These are phyloP conservation scores for Aspergillus biplanus DNA, from an alignment of 495 filamentous ascomycete species.

Conservation along the genomic window DNA sequence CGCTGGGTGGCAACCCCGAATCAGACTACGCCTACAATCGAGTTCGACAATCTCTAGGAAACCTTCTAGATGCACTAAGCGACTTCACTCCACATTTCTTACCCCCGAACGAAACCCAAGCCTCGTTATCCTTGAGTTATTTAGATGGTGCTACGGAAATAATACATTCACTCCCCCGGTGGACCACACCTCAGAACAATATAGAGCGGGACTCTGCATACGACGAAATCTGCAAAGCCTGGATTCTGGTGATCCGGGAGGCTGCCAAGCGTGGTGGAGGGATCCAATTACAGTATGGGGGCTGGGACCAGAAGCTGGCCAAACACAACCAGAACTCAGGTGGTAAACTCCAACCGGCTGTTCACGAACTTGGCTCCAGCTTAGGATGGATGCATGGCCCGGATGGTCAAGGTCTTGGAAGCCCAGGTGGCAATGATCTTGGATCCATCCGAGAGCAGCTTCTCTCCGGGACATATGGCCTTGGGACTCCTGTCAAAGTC, in stretches of 20 bases:
- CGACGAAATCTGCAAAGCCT: slow-evolving; percentile 92
- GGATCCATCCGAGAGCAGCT: slow-evolving; percentile 79
- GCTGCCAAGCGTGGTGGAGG: slow-evolving; percentile 90
- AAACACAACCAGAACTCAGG: slow-evolving; percentile 89
- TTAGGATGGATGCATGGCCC: slow-evolving; percentile 75
- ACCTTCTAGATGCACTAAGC: slow-evolving; percentile 83
- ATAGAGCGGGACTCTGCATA: slow-evolving; percentile 92
- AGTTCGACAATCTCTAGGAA: slow-evolving; percentile 77
- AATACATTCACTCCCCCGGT: slow-evolving; percentile 85
- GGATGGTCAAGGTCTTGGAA: slow-evolving; percentile 48
- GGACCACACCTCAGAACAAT: slow-evolving; percentile 82
- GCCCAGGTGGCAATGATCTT: slow-evolving; percentile 49
- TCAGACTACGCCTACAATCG: slow-evolving; percentile 96
- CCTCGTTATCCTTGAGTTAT: slow-evolving; percentile 77
- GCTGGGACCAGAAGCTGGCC: slow-evolving; percentile 86
- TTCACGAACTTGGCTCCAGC: slow-evolving; percentile 72
- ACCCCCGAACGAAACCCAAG: slow-evolving; percentile 84
- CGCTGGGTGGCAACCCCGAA: slow-evolving; percentile 76
- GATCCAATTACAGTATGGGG: slow-evolving; percentile 85
- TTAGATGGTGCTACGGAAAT: slow-evolving; percentile 88
- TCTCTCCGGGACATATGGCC: slow-evolving; percentile 75
- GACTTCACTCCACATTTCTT: slow-evolving; percentile 96
- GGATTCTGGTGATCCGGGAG: slow-evolving; percentile 89
- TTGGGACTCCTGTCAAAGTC: slow-evolving; percentile 69
- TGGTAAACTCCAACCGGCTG: slow-evolving; percentile 79